phyloP scores from a whole-genome alignment of 371 early-diverging fungal species.

The Fennellomyces sp. region DNA sequence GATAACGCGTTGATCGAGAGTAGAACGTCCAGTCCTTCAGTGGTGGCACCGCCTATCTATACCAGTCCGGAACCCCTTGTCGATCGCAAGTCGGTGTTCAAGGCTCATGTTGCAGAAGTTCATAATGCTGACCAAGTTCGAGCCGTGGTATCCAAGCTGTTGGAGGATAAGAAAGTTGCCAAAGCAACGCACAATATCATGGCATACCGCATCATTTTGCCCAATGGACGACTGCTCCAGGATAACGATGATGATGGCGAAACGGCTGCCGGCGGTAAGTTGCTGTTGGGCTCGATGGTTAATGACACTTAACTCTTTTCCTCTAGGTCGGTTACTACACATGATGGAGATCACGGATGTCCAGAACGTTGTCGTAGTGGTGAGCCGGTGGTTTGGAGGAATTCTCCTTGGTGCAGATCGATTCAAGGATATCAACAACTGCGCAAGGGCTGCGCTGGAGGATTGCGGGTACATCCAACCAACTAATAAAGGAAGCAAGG shows the following conservation, averaged over 20 bases:
- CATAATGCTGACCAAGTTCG: conserved; percentile 60
- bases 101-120: conserved; percentile 81
- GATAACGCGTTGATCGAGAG: neutral
- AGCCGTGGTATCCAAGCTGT: conserved; percentile 58
- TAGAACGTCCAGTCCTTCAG: neutral
- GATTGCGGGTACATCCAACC: conserved; percentile 63
- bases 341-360: conserved; percentile 77
- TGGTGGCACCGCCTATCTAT: conserved; percentile 33
- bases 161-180: conserved; percentile 78
- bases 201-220: conserved; percentile 79
- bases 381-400: conserved; percentile 91
- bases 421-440: conserved; percentile 91
- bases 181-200: conserved; percentile 90
- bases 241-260: conserved; percentile 88
- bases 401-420: conserved; percentile 81
- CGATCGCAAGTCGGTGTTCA: conserved; percentile 87
- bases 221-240: conserved; percentile 60
- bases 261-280: conserved; percentile 73
- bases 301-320: too few species aligned
- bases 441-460: conserved; percentile 73
- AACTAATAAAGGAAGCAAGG: conserved; percentile 2
- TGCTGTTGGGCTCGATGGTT: neutral
- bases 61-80: conserved; percentile 60
- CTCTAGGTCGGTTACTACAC: conserved; percentile 76
- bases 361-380: conserved; percentile 81